phyloP scores from a whole-genome alignment of 331 rosid genomes.

The Malus hybrid region DNA sequence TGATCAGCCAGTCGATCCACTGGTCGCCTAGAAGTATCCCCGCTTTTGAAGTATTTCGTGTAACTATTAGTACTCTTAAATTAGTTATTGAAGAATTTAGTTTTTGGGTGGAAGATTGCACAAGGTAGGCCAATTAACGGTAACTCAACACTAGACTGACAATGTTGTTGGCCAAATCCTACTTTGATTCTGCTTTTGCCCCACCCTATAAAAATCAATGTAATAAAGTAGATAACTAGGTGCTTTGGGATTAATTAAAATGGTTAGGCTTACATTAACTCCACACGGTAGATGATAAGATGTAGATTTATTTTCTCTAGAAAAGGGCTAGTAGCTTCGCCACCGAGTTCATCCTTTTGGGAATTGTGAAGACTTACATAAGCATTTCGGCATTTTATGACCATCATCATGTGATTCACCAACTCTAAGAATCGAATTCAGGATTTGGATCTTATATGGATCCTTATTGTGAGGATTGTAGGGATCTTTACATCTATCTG shows the following conservation, averaged over 20 bases:
- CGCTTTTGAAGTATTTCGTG: too few relatives aligned
- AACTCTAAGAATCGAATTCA: too few relatives aligned
- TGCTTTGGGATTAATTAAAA: neutral
- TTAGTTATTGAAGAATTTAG: neutral
- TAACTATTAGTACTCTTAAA: neutral
- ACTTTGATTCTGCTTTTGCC: neutral
- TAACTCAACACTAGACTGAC: neutral
- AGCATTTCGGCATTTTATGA: too few relatives aligned
- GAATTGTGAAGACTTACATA: too few relatives aligned
- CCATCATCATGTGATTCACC: too few relatives aligned
- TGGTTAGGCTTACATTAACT: conserved; percentile 12
- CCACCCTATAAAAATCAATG: neutral
- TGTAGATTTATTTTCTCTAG: neutral
- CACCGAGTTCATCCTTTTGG: too few relatives aligned
- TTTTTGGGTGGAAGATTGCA: neutral
- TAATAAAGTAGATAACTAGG: neutral
- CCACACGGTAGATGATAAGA: neutral
- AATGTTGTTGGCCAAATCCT: neutral
- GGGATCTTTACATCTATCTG: too few relatives aligned
- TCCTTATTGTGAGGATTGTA: too few relatives aligned
- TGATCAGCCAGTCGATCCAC: too few relatives aligned
- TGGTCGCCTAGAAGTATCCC: too few relatives aligned
- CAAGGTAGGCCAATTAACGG: neutral
- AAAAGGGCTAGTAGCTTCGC: too few relatives aligned
- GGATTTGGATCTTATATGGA: too few relatives aligned